Evolutionary conservation across 441 rosid species (phyloP), one percentile per base, ranked within the genome.

Genomic region (Pelargonium myrrhifolium): DNA sequence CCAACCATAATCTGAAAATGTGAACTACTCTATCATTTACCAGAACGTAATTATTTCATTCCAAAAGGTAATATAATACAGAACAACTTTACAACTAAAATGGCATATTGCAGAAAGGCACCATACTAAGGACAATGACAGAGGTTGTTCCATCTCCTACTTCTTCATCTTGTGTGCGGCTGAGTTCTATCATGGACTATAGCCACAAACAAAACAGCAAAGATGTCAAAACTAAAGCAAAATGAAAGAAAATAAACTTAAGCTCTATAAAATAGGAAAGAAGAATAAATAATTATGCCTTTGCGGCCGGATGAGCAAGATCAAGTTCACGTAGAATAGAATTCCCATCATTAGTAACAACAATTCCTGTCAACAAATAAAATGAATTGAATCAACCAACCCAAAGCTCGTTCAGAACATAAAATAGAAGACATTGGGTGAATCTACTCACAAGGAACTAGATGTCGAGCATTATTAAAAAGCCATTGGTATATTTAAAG

Each of bases 61-160:
- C 56, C 6, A 49, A n/a, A 49, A 49, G n/a, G 8, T 49, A 49
- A 49, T 49, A 17, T 6, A 49, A 49, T 49, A 20, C 56, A 49
- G n/a, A n/a, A 3, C 15, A n/a, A 3, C 56, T 14, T 6, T 49
- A 49, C 18, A 49, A 12, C 15, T 2, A 45, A 45, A 11, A 45
- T 45, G n/a, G 14, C 3, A 45, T 45, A 14, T 4, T 45, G 15
- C 14, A 14, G 15, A 45, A 45, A 45, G 14, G 15, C 20, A 18
- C 8, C 77, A 65, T 89, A 93, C 98, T 96, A 69, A 93, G 89
- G 71, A 90, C 93, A 75, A 90, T 93, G 67, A 90, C 97, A 26
- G 98, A 90, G 59, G 98, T 93, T 43, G 98, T 93, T 77, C 98
- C 98, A 76, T 93, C 98, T 72, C 98, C 98, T 1, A 93, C 98